These are phyloP conservation scores for Kockiozyma suomiensis DNA, from an alignment of 805 yeast genomes.

Conservation along the genomic window DNA sequence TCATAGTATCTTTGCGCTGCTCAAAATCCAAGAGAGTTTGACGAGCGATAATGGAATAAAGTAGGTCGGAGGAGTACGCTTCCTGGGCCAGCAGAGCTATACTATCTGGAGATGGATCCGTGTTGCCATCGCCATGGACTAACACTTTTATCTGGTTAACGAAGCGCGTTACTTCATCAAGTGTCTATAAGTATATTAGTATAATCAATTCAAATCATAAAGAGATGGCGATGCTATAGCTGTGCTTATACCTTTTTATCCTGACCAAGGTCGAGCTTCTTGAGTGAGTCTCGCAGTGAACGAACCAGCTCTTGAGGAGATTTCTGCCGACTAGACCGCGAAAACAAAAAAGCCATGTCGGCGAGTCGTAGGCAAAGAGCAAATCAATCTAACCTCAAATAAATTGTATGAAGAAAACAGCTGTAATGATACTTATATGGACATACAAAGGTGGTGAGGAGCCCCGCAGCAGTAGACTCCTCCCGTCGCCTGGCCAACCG, in stretches of 20 bases:
- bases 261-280: slow-evolving; percentile 38
- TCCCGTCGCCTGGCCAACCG: slow-evolving; percentile 13
- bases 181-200: slow-evolving; percentile 48
- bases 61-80: slow-evolving; percentile 68
- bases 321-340: slow-evolving; percentile 72
- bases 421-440: not conserved
- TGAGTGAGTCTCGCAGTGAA: slow-evolving; percentile 70
- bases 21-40: slow-evolving; percentile 81
- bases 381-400: not conserved
- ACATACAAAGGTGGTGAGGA: not conserved
- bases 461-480: not conserved
- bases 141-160: slow-evolving; percentile 65
- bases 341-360: slow-evolving; percentile 84
- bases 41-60: slow-evolving; percentile 61
- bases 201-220: slow-evolving; percentile 32
- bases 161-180: slow-evolving; percentile 73
- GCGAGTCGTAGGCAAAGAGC: not conserved
- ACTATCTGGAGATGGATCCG: slow-evolving; percentile 64
- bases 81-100: slow-evolving; percentile 78
- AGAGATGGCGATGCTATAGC: too few species aligned
- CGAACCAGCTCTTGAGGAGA: slow-evolving; percentile 84
- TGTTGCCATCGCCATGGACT: slow-evolving; percentile 64
- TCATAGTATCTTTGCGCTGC: slow-evolving; percentile 78
- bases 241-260: too few species aligned
- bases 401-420: too few species aligned